Base-by-base conservation (phyloP, 345 rosid genomes). In the Eucalyptus regnans region DNA sequence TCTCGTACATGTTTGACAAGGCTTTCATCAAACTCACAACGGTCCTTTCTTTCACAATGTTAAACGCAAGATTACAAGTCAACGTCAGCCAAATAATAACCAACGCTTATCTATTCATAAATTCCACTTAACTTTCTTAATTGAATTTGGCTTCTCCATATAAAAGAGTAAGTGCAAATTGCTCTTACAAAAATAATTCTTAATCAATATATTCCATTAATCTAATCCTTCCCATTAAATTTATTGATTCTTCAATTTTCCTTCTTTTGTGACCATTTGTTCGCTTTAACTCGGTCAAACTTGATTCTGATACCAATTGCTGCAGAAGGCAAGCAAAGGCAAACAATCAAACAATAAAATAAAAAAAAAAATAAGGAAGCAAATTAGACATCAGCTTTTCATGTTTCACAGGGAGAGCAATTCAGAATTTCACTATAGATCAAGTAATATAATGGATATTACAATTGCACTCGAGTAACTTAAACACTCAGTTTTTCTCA, bases 271-370 rank as follows among this genome's bases (percentile, higher is more conserved):
- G 33, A n/a, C 37, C 33, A 62, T 62, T 14, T 4, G 14, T 62
- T 62, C 9, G 2, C 37, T 62, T 62, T 62, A 62, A 29, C 17
- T 62, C 0, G 13, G 8, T 2, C 4, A 62, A 29, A 62, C 17
- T 0, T 7, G 9, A 15, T 7, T 62, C 1, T 0, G 2, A 62
- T 7, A 27, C 17, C 17, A 0, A 62, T 14, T 62, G 16, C 7
- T 29, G 1, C 37, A 12, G 2, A 62, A 62, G 18, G 33, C 3
- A 62, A 62, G 71, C 25, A 20, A 52, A 52, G 7, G 58, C 10
- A 52, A 52, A 52, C 17, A 12, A 62, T 62, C 0, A 3, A 0
- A 62, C 17, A 62, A 13, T 29, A 62, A 29, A 62, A 29, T 29
- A 62, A 62, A 29, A 8, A 62, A 29, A 8, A 29, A 11, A 62